phyloP scores from a whole-genome alignment of 805 yeast genomes.

The Candida ascalaphidarum region DNA sequence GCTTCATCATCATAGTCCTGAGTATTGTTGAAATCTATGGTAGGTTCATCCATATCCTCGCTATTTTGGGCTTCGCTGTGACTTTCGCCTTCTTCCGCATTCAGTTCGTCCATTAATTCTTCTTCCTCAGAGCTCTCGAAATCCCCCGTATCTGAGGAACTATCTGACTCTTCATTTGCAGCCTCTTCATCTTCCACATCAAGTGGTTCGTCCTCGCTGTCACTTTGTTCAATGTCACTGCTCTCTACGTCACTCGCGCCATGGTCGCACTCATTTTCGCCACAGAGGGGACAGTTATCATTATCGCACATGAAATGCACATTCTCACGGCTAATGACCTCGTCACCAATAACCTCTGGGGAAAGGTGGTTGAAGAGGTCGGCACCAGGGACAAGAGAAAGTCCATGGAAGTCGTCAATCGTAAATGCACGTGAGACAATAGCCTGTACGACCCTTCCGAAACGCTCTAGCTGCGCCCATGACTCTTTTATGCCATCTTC shows the following conservation, averaged over 20 bases:
- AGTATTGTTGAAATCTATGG: too few relatives aligned
- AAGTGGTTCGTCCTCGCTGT: conserved; percentile 2
- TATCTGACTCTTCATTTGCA: conserved; percentile 3
- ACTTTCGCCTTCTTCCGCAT: too few relatives aligned
- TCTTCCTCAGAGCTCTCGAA: conserved; percentile 2
- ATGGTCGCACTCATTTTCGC: conserved; percentile 9
- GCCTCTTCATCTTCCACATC: conserved; percentile 6
- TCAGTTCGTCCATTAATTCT: conserved; percentile 1
- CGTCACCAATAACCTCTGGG: conserved; percentile 14
- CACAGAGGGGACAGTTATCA: conserved; percentile 9
- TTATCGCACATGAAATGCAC: conserved; percentile 29
- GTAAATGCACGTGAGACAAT: conserved; percentile 76
- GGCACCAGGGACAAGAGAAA: conserved; percentile 84
- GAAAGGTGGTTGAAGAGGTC: conserved; percentile 74
- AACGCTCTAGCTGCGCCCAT: conserved; percentile 26
- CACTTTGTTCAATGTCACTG: conserved; percentile 5
- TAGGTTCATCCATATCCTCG: conserved; percentile 3
- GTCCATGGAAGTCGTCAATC: conserved; percentile 65
- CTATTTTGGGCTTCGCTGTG: too few relatives aligned
- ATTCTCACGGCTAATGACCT: conserved; percentile 23
- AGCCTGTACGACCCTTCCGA: conserved; percentile 51
- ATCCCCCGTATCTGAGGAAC: conserved; percentile 1
- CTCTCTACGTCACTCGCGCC: conserved; percentile 2
- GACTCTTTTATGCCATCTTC: neutral
- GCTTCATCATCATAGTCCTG: conserved; percentile 8